Evolutionary conservation across 1,139 yeast species (phyloP).

Genomic region (Kodamaea alishanica): DNA sequence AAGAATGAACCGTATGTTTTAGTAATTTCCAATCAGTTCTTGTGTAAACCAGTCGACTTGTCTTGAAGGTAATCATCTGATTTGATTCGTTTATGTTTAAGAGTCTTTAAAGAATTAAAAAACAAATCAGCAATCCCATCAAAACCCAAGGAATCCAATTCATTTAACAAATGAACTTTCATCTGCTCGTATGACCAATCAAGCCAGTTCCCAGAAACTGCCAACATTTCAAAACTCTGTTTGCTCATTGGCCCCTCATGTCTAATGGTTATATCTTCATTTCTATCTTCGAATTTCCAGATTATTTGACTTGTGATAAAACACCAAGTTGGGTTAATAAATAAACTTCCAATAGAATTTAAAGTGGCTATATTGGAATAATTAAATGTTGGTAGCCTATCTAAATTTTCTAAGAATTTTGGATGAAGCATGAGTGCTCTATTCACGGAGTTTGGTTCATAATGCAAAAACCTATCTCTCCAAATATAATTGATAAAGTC

Average conservation of each 20-base stretch:
- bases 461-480: constrained; percentile 49
- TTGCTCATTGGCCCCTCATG: constrained; percentile 47
- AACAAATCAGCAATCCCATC: constrained; percentile 43
- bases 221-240: constrained; percentile 24
- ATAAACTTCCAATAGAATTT: constrained; percentile 45
- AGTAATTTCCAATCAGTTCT: no score
- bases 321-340: constrained; percentile 55
- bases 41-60: no score
- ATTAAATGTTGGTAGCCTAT: constrained; percentile 29
- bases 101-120: constrained; percentile 44
- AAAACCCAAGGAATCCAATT: constrained; percentile 36
- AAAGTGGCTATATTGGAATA: constrained; percentile 19
- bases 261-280: constrained; percentile 23
- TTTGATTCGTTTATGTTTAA: constrained; percentile 22
- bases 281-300: constrained; percentile 46
- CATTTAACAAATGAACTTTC: constrained; percentile 34
- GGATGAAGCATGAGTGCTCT: constrained; percentile 43
- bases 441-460: constrained; percentile 18
- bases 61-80: no score
- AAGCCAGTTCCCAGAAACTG: constrained; percentile 28
- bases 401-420: constrained; percentile 32
- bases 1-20: no score
- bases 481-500: constrained; percentile 61
- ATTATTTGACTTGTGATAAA: constrained; percentile 42
- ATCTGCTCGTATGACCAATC: constrained; percentile 33